phyloP scores from a whole-genome alignment of 2,329 filamentous ascomycete genomes.

The Akanthomyces dipterigenus region DNA sequence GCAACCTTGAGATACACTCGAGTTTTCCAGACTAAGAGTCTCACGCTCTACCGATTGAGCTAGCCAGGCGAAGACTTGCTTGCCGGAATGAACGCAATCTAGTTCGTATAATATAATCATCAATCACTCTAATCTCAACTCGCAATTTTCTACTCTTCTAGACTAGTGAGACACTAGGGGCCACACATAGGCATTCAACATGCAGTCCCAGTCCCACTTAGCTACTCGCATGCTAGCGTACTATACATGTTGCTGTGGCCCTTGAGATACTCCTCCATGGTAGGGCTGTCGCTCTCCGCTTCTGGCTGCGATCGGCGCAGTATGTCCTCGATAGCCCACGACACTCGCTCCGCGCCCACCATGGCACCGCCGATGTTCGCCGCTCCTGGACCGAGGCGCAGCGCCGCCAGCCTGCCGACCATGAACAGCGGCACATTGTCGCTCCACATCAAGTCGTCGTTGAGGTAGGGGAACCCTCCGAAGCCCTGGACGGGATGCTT shows the following conservation, averaged over 20 bases:
- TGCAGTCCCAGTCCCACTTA: no score
- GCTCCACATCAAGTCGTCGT: constrained; percentile 69
- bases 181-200: no score
- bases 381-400: constrained; percentile 65
- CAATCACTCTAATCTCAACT: no score
- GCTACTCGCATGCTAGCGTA: constrained; percentile 4
- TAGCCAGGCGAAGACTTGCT: constrained; percentile 40
- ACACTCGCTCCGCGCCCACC: constrained; percentile 64
- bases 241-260: constrained; percentile 12
- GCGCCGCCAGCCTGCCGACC: constrained; percentile 58
- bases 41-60: constrained; percentile 69
- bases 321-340: constrained; percentile 61
- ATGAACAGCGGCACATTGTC: constrained; percentile 67
- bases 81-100: no score
- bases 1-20: no score
- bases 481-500: constrained; percentile 55
- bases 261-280: constrained; percentile 9
- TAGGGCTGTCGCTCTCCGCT: constrained; percentile 7
- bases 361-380: constrained; percentile 69
- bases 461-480: constrained; percentile 66
- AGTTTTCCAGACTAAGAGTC: constrained; percentile 57
- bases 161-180: no score
- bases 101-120: no score
- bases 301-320: constrained; percentile 17
- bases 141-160: no score